A percentile compares a stretch with the other conserved stretches of the same genome.
Evolutionary conservation across 192 early-diverging fungal species (phyloP).

Genomic region (Chytriomyces sp.): DNA sequence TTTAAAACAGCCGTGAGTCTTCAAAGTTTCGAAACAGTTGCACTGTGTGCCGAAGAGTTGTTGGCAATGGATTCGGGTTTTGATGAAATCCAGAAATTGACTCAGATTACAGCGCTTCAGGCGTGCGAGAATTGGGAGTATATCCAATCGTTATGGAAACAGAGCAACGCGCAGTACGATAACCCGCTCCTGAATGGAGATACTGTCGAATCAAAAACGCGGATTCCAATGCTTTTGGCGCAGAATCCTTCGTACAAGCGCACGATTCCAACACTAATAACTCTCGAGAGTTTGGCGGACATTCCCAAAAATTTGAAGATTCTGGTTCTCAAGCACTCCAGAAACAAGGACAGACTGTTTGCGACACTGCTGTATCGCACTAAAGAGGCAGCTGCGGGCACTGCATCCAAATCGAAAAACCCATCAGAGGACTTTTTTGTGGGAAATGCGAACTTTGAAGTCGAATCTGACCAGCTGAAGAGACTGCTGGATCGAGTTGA

Average conservation of each 20-base stretch:
- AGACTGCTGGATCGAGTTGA: not conserved
- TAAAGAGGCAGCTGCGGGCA: not conserved
- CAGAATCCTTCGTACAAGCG: conserved; percentile 13
- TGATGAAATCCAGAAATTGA: conserved; percentile 9
- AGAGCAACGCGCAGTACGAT: not conserved
- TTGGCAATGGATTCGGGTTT: not conserved
- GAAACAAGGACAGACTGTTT: conserved; percentile 10
- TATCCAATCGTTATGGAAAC: not conserved
- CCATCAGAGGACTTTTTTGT: conserved; percentile 32
- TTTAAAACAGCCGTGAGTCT: not conserved
- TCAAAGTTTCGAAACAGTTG: not conserved
- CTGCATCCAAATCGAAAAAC: conserved; percentile 7
- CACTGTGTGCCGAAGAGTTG: conserved; percentile 14
- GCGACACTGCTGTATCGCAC: not conserved
- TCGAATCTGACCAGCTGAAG: not conserved
- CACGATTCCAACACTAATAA: not conserved
- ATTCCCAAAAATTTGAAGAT: conserved; percentile 33
- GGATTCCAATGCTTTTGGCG: not conserved
- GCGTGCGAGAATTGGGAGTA: conserved; percentile 22
- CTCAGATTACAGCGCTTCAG: not conserved
- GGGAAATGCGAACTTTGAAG: not conserved
- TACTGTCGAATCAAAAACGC: not conserved
- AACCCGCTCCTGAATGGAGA: not conserved
- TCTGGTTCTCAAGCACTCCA: conserved; percentile 17
- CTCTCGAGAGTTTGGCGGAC: conserved; percentile 7